phyloP scores from a whole-genome alignment of 139 green algal species.

The Desmodesmus armatus region DNA sequence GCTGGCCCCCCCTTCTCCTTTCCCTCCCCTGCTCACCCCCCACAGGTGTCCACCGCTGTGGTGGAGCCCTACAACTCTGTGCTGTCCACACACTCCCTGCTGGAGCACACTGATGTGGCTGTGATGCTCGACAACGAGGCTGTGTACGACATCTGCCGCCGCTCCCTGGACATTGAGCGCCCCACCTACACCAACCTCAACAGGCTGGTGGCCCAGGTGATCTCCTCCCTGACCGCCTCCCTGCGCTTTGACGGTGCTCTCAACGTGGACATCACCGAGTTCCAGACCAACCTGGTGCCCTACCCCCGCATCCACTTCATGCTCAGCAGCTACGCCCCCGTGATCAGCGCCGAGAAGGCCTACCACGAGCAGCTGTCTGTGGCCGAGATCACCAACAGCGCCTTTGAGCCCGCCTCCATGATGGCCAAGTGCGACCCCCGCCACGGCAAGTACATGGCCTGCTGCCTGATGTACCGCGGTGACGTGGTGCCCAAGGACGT shows the following conservation, averaged over 20 bases:
- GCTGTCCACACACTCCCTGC: conserved; percentile 96
- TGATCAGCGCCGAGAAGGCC: conserved; percentile 99
- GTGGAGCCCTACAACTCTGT: conserved; percentile 98
- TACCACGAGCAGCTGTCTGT: conserved; percentile 99
- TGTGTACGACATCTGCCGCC: conserved; percentile 98
- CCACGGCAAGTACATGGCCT: conserved; percentile 99
- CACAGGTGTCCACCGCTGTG: conserved; percentile 91
- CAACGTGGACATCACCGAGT: conserved; percentile 98
- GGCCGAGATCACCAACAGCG: conserved; percentile 97
- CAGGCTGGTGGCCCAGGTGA: conserved; percentile 77
- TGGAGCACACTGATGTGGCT: conserved; percentile 98
- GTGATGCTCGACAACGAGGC: conserved; percentile 99
- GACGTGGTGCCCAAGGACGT: conserved; percentile 99
- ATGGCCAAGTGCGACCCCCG: conserved; percentile 99
- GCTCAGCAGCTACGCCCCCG: conserved; percentile 96
- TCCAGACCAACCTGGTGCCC: conserved; percentile 99
- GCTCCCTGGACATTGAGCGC: conserved; percentile 96
- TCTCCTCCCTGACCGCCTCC: conserved; percentile 95
- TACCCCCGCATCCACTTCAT: conserved; percentile 99
- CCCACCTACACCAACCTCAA: conserved; percentile 99
- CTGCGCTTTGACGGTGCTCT: conserved; percentile 96
- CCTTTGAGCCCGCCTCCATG: conserved; percentile 96
- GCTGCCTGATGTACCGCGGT: conserved; percentile 99
- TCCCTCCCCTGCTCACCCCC: too few relatives aligned
- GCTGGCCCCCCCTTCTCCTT: too few relatives aligned